Evolutionary conservation across 129 eudicot species (phyloP).

Genomic region (Pseudognaphalium luteoalbum): DNA sequence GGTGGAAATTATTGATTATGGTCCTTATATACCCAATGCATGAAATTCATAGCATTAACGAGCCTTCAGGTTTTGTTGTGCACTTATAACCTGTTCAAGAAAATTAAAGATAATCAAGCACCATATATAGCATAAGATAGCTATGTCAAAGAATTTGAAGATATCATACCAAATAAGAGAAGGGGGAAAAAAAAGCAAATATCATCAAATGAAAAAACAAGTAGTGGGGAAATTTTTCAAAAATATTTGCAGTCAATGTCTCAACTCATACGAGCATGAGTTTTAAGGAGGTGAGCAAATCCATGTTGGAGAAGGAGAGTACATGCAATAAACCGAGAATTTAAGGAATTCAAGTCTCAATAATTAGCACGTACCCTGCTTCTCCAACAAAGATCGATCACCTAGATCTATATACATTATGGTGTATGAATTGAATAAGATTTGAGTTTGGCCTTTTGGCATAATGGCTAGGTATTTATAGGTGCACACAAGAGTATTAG

Average conservation of each 20-base stretch:
- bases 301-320: background rate
- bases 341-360: background rate
- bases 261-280: background rate
- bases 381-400: slow-evolving; percentile 41
- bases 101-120: background rate
- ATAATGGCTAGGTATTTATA: background rate
- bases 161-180: background rate
- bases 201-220: too few relatives aligned
- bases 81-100: background rate
- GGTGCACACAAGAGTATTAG: background rate
- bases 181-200: background rate
- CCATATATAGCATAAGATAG: background rate
- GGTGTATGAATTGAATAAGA: background rate
- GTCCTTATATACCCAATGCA: background rate
- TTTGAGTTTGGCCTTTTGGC: background rate
- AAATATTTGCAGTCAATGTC: background rate
- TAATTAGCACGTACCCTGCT: slow-evolving; percentile 43
- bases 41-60: background rate
- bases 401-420: background rate
- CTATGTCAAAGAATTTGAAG: background rate
- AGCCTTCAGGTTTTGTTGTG: background rate
- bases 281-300: background rate
- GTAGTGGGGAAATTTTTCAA: background rate
- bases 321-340: background rate
- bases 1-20: background rate